These are phyloP conservation scores for Cyberlindnera suaveolens DNA, from an alignment of 805 yeast genomes.

Conservation along the genomic window DNA sequence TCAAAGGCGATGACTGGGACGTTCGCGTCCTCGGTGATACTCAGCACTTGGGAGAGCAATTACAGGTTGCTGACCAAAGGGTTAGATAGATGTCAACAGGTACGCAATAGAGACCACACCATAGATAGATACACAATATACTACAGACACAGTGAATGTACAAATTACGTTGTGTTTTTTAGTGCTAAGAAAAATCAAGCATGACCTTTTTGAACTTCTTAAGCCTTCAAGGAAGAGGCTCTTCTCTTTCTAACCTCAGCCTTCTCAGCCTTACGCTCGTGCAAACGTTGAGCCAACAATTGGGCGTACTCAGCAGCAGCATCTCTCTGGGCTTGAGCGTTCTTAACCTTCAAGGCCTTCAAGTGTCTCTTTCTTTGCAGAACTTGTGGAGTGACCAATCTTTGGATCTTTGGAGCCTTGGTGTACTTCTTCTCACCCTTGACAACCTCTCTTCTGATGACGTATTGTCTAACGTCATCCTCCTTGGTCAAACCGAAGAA, in stretches of 20 bases:
- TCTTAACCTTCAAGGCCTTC: slow-evolving; percentile 87
- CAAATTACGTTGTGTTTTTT: slow-evolving; percentile 10
- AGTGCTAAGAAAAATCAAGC: slow-evolving; percentile 3
- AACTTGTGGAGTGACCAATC: slow-evolving; percentile 98
- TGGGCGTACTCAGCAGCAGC: slow-evolving; percentile 99
- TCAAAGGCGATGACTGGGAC: slow-evolving; percentile 33
- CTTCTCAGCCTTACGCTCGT: slow-evolving; percentile 97
- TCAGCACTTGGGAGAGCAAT: slow-evolving; percentile 53
- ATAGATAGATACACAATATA: neutral
- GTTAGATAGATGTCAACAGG: slow-evolving; percentile 15
- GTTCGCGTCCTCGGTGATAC: slow-evolving; percentile 61
- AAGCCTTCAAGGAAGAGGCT: slow-evolving; percentile 97
- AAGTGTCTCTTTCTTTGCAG: slow-evolving; percentile 98
- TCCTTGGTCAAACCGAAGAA: slow-evolving; percentile 96
- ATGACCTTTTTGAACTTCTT: slow-evolving; percentile 20
- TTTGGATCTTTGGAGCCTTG: slow-evolving; percentile 99
- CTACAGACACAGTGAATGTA: neutral
- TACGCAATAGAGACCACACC: too few species aligned
- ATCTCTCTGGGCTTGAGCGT: slow-evolving; percentile 98
- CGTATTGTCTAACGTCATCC: slow-evolving; percentile 64
- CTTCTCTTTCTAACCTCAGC: slow-evolving; percentile 99
- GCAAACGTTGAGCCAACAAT: slow-evolving; percentile 95
- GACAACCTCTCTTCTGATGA: slow-evolving; percentile 95
- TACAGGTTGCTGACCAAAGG: slow-evolving; percentile 45
- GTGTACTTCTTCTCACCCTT: slow-evolving; percentile 98